phyloP scores from a whole-genome alignment of 164 flowering plant genomes.

The Protea cynaroides region DNA sequence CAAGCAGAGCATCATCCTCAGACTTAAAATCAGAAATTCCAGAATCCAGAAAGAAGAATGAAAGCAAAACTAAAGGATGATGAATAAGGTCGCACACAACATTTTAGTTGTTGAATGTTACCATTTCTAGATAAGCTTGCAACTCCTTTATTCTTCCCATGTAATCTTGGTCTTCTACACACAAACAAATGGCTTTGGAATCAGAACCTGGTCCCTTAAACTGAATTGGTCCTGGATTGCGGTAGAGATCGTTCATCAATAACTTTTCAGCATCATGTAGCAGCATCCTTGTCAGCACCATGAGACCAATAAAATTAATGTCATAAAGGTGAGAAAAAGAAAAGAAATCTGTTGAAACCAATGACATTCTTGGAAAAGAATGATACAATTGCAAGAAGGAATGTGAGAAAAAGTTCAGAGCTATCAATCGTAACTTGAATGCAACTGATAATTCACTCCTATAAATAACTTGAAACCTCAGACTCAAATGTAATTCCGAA shows the following conservation, averaged over 20 bases:
- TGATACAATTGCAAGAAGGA: background rate
- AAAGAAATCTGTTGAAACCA: background rate
- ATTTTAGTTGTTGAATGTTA: slow-evolving; percentile 1
- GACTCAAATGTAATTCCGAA: no score
- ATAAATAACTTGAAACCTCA: no score
- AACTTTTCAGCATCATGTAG: slow-evolving; percentile 7
- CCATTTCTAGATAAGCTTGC: slow-evolving; percentile 31
- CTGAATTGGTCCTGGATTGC: slow-evolving; percentile 25
- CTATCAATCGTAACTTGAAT: no score
- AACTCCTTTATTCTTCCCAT: slow-evolving; percentile 28
- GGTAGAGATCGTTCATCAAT: slow-evolving; percentile 21
- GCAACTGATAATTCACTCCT: no score
- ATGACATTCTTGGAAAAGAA: background rate
- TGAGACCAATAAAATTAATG: background rate
- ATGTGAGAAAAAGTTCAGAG: no score
- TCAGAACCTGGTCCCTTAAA: slow-evolving; percentile 25
- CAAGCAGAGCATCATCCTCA: background rate
- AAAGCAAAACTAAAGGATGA: background rate
- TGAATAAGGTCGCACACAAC: no score
- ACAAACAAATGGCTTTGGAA: slow-evolving; percentile 14
- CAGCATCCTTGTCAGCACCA: slow-evolving; percentile 16
- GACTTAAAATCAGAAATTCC: no score
- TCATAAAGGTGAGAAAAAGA: background rate
- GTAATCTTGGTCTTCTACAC: slow-evolving; percentile 26
- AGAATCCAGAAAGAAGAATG: background rate